Evolutionary conservation across 1,139 yeast genomes (phyloP).

Genomic region (Pichia norvegensis): DNA sequence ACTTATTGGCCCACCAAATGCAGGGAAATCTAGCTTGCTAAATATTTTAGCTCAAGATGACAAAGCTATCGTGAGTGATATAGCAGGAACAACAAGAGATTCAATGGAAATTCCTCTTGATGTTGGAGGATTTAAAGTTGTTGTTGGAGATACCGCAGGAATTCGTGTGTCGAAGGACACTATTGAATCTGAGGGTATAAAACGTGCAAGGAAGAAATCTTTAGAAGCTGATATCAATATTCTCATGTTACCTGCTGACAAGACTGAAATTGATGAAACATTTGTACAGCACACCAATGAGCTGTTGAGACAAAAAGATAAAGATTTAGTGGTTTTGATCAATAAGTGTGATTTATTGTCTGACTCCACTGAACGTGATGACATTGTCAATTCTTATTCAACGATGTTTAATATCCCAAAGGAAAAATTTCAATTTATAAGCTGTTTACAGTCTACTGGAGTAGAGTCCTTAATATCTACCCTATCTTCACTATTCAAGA

Average conservation of each 20-base stretch:
- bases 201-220: constrained; percentile 58
- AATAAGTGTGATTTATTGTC: constrained; percentile 56
- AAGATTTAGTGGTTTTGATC: constrained; percentile 38
- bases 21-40: constrained; percentile 85
- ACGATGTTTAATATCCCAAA: constrained; percentile 14
- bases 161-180: constrained; percentile 49
- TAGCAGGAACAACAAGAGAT: constrained; percentile 95
- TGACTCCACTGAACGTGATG: constrained; percentile 17
- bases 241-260: constrained; percentile 39
- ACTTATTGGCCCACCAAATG: constrained; percentile 88
- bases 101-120: constrained; percentile 75
- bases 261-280: constrained; percentile 26
- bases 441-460: constrained; percentile 55
- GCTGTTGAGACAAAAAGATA: constrained; percentile 17
- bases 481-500: constrained; percentile 40
- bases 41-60: constrained; percentile 70
- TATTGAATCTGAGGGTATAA: constrained; percentile 80
- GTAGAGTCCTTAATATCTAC: constrained; percentile 36
- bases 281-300: constrained; percentile 33
- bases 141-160: constrained; percentile 92
- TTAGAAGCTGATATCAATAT: constrained; percentile 54
- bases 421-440: constrained; percentile 36
- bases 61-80: constrained; percentile 83
- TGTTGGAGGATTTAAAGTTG: constrained; percentile 74
- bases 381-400: constrained; percentile 23